Evolutionary conservation across 202 grass and related monocot species (phyloP).

Genomic region (Musa balbisiana): DNA sequence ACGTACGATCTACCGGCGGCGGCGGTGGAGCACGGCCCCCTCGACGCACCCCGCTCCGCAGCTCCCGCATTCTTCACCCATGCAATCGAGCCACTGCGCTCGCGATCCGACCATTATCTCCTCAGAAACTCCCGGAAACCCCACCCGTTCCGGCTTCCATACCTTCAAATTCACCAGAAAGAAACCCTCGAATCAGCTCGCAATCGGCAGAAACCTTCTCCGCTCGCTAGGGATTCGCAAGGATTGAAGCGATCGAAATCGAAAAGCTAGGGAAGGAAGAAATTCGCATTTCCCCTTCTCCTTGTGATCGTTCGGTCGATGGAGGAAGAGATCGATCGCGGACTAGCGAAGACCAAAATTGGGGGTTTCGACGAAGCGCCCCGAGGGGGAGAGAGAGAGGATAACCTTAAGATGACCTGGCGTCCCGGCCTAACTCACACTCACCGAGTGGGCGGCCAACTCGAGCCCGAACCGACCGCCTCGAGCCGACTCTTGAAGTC

Average conservation of each 20-base stretch:
- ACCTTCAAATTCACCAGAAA: background rate
- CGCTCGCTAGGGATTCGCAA: background rate
- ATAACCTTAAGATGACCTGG: background rate
- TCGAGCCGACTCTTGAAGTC: too few species aligned
- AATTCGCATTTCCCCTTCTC: background rate
- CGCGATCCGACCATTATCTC: slow-evolving; percentile 16
- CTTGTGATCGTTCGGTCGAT: background rate
- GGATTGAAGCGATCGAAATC: background rate
- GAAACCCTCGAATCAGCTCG: background rate
- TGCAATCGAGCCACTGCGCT: slow-evolving; percentile 7
- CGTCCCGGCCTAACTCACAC: too few species aligned
- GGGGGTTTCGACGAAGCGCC: background rate
- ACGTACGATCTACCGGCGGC: slow-evolving; percentile 8
- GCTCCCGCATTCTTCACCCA: slow-evolving; percentile 29
- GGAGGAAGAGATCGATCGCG: background rate
- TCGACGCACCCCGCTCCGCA: slow-evolving; percentile 26
- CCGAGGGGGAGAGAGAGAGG: background rate
- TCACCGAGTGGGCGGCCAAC: too few species aligned
- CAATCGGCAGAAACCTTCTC: background rate
- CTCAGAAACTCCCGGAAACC: slow-evolving; percentile 1
- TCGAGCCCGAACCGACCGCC: too few species aligned
- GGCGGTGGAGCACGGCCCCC: slow-evolving; percentile 19
- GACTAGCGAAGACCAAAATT: background rate
- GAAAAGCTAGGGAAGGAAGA: background rate
- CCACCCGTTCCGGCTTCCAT: slow-evolving; percentile 7